Conservation (phyloP, 2,329 filamentous ascomycete species). For the Hypoxylon sp. region DNA sequence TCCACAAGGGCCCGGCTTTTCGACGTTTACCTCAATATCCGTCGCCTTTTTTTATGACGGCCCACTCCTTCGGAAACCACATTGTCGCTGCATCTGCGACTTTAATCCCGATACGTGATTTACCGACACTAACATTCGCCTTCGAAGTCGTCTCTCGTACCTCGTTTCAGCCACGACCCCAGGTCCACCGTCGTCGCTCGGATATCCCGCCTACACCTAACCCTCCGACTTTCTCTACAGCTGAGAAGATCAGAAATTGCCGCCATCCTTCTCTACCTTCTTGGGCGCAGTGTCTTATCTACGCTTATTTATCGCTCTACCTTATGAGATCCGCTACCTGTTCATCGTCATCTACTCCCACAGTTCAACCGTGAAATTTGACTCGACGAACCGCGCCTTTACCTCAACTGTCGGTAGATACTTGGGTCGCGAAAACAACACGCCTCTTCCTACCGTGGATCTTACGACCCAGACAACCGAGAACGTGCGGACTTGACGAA, state of each 20-base stretch:
- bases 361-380: neutral
- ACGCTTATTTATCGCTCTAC: constrained; percentile 8
- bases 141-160: constrained; percentile 39
- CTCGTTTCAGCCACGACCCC: constrained; percentile 34
- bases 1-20: constrained; percentile 4
- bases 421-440: neutral
- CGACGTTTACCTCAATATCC: constrained; percentile 2
- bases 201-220: constrained; percentile 18
- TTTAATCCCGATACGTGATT: constrained; percentile 29
- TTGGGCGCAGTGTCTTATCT: constrained; percentile 21
- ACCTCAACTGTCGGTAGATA: neutral
- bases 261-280: constrained; percentile 13
- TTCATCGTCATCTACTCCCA: neutral
- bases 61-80: constrained; percentile 11
- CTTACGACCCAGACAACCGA: neutral
- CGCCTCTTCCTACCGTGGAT: neutral
- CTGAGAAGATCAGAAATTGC: constrained; percentile 4
- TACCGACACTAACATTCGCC: constrained; percentile 45
- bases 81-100: constrained; percentile 8
- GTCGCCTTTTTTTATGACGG: constrained; percentile 11
- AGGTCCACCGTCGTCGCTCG: constrained; percentile 20
- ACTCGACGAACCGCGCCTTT: neutral
- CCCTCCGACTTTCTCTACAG: constrained; percentile 5
- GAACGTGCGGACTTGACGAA: constrained; percentile 5
- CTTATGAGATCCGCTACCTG: constrained; percentile 2